Evolutionary conservation across 2,329 filamentous ascomycete genomes (phyloP), one percentile per base, ranked within the genome.

Genomic region (Achaetomium macrosporum): DNA sequence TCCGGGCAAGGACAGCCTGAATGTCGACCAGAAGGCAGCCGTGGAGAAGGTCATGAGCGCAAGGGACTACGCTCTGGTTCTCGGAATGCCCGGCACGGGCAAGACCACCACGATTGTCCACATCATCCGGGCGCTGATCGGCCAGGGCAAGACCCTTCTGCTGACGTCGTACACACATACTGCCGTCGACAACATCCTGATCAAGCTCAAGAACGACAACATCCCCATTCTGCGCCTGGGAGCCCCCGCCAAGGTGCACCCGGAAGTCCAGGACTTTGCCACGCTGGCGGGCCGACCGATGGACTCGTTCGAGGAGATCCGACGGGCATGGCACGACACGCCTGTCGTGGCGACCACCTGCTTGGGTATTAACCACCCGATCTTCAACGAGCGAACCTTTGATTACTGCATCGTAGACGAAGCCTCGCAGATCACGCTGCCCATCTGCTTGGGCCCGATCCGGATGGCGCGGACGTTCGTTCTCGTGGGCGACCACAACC

Each of bases 351-450:
- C 92, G 5, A 96, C 93, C 0, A 97, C 93, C 0, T 99, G 93
- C 65, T 78, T 99, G 25, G 90, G 91, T 2, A 88, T 96, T 66
- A 92, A 87, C 61, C 93, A 99, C 67, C 79, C 85, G 2, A 74
- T 99, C 9, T 97, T 99, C 71, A 86, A 82, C 52, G 87, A 92
- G 64, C 86, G 93, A 5, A 83, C 85, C 0, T 99, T 99, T 61
- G 93, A 99, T 70, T 97, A 96, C 66, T 99, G 93, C 65, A 97
- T 99, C 57, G 92, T 99, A 4, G 93, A 99, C 60, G 93, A 99
- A 70, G 93, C 93, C 0, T 96, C 91, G 2, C 93, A 99, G 64
- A 97, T 99, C 66, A 99, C 93, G 0, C 74, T 99, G 17, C 93
- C 93, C 0, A 92, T 96, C 17, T 97, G 93, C 59, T 76, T 97